Base-by-base conservation (phyloP, 192 early-diverging fungal genomes). In the Pilobolus umbonatus region DNA sequence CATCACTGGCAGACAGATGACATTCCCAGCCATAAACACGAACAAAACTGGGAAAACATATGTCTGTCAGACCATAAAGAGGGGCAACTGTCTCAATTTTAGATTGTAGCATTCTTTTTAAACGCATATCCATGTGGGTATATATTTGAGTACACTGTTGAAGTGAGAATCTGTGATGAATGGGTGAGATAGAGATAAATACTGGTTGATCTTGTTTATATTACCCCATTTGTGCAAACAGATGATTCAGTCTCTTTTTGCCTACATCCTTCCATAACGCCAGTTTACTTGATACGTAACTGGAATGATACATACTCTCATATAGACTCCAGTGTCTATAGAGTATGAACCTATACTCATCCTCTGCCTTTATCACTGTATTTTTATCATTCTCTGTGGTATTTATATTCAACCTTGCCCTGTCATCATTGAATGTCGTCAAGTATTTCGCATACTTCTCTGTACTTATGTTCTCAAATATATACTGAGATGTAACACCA, bases 311-410 rank as follows among this genome's bases (percentile, higher is more conserved):
- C 91, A 98, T 85, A 47, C 87, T 84, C 34, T 88, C 89, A 57
- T 87, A 85, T 3, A 98, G 74, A 40, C 82, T 93, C 95, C 95
- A 98, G 61, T 98, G 95, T 34, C 93, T 76, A 21, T 92, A 80
- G 62, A 98, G 75, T 77, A 90, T 79, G 34, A 98, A 84, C 38
- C 84, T 73, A 34, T 93, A 89, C 69, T 98, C 95, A n/a, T 87
- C 81, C 2, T 78, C 77, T 55, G 75, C 80, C 19, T 65, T 64
- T 34, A 91, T 89, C 0, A 43, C 54, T 1, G 75, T 62, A 48
- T 88, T 78, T 14, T 87, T 76, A 25, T 60, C 46, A 4, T 55
- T 34, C 4, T 55, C 43, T 31, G 19, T 32, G 2, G 9, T 31
- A 32, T 17, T 54, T 19, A 26, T 52, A 28, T 44, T 57, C 26